phyloP scores from a whole-genome alignment of 306 rosid genomes.

The Styphnolobium japonicum region DNA sequence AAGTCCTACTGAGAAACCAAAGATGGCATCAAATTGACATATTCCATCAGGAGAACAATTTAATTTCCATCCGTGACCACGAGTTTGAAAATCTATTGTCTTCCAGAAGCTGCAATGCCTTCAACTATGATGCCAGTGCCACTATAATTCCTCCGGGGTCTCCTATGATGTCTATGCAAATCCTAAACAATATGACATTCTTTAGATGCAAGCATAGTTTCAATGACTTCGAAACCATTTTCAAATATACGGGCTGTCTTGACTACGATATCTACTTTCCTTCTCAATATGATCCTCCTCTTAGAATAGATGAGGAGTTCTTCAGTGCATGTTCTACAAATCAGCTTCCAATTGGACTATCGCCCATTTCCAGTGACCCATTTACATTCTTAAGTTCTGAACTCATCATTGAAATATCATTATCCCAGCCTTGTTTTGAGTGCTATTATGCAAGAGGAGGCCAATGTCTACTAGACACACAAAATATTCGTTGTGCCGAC shows the following conservation, averaged over 20 bases:
- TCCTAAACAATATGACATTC: background rate
- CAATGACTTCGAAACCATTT: accelerated
- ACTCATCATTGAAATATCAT: background rate
- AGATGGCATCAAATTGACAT: background rate
- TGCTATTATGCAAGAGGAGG: background rate
- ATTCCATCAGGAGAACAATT: background rate
- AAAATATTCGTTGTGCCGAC: background rate
- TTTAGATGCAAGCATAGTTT: background rate
- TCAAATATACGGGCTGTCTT: background rate
- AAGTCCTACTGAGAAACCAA: background rate
- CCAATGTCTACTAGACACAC: background rate
- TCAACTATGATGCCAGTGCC: too few relatives aligned
- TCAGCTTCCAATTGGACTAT: background rate
- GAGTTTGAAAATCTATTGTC: too few relatives aligned
- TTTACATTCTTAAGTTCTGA: background rate
- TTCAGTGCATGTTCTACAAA: background rate
- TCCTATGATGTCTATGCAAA: background rate
- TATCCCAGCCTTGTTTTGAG: background rate
- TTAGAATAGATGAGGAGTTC: background rate
- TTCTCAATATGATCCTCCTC: background rate
- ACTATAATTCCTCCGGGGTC: background rate
- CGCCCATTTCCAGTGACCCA: background rate
- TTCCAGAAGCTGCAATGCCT: background rate
- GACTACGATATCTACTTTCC: background rate
- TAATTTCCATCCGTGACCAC: background rate